These are phyloP conservation scores for Pseudocercospora fuligena DNA, from an alignment of 2,329 filamentous ascomycete species.

Conservation along the genomic window DNA sequence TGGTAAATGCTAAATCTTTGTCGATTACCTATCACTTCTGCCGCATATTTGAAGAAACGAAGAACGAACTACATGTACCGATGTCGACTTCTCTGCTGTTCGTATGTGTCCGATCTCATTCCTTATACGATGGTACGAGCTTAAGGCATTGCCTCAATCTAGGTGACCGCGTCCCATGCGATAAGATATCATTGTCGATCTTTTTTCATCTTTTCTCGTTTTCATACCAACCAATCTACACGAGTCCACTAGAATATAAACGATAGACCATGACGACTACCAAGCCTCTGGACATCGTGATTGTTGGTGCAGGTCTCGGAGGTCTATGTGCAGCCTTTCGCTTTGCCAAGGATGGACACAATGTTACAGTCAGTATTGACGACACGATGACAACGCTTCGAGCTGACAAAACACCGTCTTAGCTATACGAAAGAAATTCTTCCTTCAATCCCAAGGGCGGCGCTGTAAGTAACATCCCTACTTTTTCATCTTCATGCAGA, in stretches of 20 bases:
- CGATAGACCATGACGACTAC: not conserved
- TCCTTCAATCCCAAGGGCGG: conserved; percentile 11
- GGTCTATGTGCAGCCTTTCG: conserved; percentile 15
- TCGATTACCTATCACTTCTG: too few relatives aligned
- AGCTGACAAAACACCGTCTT: not conserved
- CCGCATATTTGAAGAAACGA: too few relatives aligned
- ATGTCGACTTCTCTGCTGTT: too few relatives aligned
- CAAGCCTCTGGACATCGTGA: not conserved
- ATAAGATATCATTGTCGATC: too few relatives aligned
- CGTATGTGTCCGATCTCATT: too few relatives aligned
- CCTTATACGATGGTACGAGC: too few relatives aligned
- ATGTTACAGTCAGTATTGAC: not conserved
- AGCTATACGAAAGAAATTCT: conserved; percentile 12
- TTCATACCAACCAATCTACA: too few relatives aligned
- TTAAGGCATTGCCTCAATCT: too few relatives aligned
- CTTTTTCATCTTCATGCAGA: not conserved
- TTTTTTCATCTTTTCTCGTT: too few relatives aligned
- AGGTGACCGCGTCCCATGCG: too few relatives aligned
- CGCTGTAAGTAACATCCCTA: not conserved
- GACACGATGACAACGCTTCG: not conserved
- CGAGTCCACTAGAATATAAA: not conserved
- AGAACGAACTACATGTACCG: too few relatives aligned
- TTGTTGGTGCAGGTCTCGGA: conserved; percentile 19
- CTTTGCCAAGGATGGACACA: conserved; percentile 17
- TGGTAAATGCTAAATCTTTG: too few relatives aligned